Base-by-base conservation (phyloP, 768 basidiomycete species). In the Steccherinum ochraceum region DNA sequence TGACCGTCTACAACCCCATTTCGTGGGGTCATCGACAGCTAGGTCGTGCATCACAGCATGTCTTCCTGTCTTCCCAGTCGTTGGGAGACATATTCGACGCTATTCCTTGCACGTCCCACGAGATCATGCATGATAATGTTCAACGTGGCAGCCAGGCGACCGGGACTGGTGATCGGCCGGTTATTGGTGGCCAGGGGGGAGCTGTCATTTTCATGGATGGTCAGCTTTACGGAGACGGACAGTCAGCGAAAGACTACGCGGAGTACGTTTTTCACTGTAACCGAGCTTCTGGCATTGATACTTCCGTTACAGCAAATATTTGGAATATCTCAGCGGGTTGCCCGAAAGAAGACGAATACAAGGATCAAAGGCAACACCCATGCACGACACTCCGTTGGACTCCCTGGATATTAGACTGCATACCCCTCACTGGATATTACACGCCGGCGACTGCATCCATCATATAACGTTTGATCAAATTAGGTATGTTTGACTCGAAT, bases 381-480 rank as follows among this genome's bases (percentile, higher is more conserved):
- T 84, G 60, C 60, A 68, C 48, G 72, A 80, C 49, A 79, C 79
- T 5, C 49, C 61, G 7, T 67, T 91, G 39, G 64, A 70, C 1
- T 75, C 80, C 1, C 73, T 92, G 20, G 67, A 72, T 3, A 64
- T 91, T 19, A 76, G 83, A 25, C 64, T 89, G 30, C 78, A 87
- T 56, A 75, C 85, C 58, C 91, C 91, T 0, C 92, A 93, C 56
- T 89, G 86, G 81, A 68, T 92, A 49, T 69, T 91, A 16, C 90
- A 93, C 59, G 76, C 77, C 49, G 90, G 89, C 26, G 84, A 80
- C 58, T 93, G 90, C 60, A 88, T 91, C 57, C 90, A 93, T 60
- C 87, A 83, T 62, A 56, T 90, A 19, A 76, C 85, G 19, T 55
- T 92, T 35, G 81, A 89, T 52, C 77, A 86, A 55, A 83, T 93